A percentile compares a stretch with the other conserved stretches of the same genome.
These are phyloP conservation scores for Phytophthora tubulina DNA, from an alignment of 352 stramenopile species.

Conservation along the genomic window DNA sequence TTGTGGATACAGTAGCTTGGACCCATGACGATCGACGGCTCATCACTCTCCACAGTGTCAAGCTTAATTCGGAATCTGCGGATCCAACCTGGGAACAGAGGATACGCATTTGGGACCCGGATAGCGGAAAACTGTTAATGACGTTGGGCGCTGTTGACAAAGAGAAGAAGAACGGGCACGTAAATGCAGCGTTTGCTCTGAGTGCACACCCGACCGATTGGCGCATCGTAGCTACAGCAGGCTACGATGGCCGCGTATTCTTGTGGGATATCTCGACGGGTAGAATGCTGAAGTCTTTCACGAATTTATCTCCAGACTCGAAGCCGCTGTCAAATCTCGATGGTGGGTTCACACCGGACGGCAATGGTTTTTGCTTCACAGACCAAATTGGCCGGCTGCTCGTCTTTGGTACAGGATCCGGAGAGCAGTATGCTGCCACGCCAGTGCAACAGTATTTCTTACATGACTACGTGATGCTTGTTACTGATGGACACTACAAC, in stretches of 20 bases:
- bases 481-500: constrained; percentile 90
- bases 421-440: constrained; percentile 63
- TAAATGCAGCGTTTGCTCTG: constrained; percentile 85
- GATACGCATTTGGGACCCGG: constrained; percentile 73
- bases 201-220: constrained; percentile 79
- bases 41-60: constrained; percentile 78
- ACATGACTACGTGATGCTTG: constrained; percentile 90
- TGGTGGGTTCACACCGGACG: constrained; percentile 73
- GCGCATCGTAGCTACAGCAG: constrained; percentile 80
- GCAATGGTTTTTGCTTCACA: constrained; percentile 80
- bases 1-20: constrained; percentile 76
- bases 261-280: constrained; percentile 87
- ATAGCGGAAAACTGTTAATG: constrained; percentile 61
- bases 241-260: constrained; percentile 86
- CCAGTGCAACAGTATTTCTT: constrained; percentile 91
- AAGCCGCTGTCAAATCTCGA: constrained; percentile 81
- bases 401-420: constrained; percentile 83
- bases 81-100: constrained; percentile 68
- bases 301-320: constrained; percentile 63
- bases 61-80: constrained; percentile 56
- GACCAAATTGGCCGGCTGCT: constrained; percentile 84
- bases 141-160: constrained; percentile 67
- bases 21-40: constrained; percentile 68
- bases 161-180: constrained; percentile 71
- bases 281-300: constrained; percentile 69